These are phyloP conservation scores for Stellera chamaejasme DNA, from an alignment of 345 rosid species.

Conservation along the genomic window DNA sequence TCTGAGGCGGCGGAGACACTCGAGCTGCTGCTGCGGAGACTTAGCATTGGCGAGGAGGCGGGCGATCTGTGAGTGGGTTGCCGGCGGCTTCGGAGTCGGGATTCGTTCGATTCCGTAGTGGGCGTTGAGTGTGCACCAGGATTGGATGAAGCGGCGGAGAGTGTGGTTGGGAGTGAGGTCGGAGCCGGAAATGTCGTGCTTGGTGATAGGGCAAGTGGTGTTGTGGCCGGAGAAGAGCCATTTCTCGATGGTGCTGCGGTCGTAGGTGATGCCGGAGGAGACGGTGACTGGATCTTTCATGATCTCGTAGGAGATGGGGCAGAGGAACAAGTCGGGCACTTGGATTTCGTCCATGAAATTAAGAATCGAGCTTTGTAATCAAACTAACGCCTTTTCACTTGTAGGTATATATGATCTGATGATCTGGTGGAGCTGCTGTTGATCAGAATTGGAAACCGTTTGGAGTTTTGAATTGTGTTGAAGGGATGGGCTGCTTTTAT, in stretches of 20 bases:
- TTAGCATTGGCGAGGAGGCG: constrained; percentile 47
- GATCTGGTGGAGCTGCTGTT: too few species aligned
- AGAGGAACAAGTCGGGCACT: constrained; percentile 52
- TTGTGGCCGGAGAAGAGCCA: constrained; percentile 53
- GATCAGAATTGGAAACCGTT: neutral
- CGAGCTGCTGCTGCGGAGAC: constrained; percentile 34
- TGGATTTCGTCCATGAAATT: constrained; percentile 49
- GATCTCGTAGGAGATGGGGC: constrained; percentile 64
- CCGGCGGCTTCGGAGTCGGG: constrained; percentile 79
- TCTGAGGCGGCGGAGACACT: constrained; percentile 44
- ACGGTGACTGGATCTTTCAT: constrained; percentile 75
- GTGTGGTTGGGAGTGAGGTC: constrained; percentile 89
- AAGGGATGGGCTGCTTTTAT: constrained; percentile 20
- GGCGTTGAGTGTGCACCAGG: constrained; percentile 89
- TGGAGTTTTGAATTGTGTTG: constrained; percentile 8
- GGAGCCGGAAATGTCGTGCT: constrained; percentile 38
- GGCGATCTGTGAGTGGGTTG: constrained; percentile 42
- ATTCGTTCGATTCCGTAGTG: constrained; percentile 72
- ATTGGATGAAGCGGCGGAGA: constrained; percentile 74
- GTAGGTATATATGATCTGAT: too few species aligned
- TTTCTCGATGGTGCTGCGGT: constrained; percentile 56
- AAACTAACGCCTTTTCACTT: too few species aligned
- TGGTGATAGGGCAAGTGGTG: constrained; percentile 61
- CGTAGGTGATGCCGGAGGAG: constrained; percentile 61
- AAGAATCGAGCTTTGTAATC: neutral